phyloP scores from a whole-genome alignment of 208 protist species.

The Acanthamoeba lenticulata region DNA sequence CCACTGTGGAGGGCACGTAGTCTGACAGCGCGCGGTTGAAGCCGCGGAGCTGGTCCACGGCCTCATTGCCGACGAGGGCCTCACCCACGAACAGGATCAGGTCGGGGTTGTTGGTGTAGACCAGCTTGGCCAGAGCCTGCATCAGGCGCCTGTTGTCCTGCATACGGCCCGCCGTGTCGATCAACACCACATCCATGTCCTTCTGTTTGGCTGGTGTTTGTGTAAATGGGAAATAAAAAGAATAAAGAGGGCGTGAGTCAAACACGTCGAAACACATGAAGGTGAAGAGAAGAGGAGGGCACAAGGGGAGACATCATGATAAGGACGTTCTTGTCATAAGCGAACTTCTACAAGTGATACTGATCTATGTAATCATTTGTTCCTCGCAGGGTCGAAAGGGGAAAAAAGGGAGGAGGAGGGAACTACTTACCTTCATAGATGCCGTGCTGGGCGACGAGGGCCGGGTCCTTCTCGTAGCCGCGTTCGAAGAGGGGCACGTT shows the following conservation, averaged over 20 bases:
- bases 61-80: slow-evolving; percentile 99
- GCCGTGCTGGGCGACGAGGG: slow-evolving; percentile 93
- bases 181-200: slow-evolving; percentile 96
- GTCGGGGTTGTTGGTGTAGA: slow-evolving; percentile 97
- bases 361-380: not conserved
- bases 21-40: slow-evolving; percentile 97
- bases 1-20: slow-evolving; percentile 87
- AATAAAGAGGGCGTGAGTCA: not conserved
- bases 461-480: slow-evolving; percentile 97
- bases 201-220: slow-evolving; percentile 78
- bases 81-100: slow-evolving; percentile 99
- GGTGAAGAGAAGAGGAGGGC: not conserved
- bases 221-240: slow-evolving; percentile 65
- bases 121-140: slow-evolving; percentile 97
- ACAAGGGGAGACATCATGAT: slow-evolving; percentile 34
- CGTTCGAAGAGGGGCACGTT: slow-evolving; percentile 95
- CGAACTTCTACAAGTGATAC: slow-evolving; percentile 45
- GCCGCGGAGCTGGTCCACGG: slow-evolving; percentile 97
- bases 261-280: not conserved
- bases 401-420: not conserved
- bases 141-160: slow-evolving; percentile 99
- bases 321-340: slow-evolving; percentile 42
- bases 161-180: slow-evolving; percentile 99
- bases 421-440: slow-evolving; percentile 89
- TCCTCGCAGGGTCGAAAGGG: not conserved